A percentile compares a stretch with the other conserved stretches of the same genome.
These are phyloP conservation scores for Leptographium procerum DNA, from an alignment of 2,329 filamentous ascomycete genomes.

Conservation along the genomic window DNA sequence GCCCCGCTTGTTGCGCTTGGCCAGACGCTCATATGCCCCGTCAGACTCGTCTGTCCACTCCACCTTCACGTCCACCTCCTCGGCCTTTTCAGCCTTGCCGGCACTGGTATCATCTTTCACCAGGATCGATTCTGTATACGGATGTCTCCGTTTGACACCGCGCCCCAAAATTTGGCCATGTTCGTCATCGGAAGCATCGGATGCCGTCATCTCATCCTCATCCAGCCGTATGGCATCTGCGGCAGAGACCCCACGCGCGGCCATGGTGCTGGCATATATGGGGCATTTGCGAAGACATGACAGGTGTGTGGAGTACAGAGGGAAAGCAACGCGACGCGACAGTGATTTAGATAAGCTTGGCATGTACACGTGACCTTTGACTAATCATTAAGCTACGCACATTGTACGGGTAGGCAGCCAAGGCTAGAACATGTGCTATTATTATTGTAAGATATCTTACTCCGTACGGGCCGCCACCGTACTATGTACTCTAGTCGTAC, in stretches of 20 bases:
- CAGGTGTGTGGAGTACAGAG: neutral
- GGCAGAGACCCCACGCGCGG: constrained; percentile 1
- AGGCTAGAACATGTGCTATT: too few relatives aligned
- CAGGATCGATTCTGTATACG: constrained; percentile 15
- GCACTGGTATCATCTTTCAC: constrained; percentile 21
- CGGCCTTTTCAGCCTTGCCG: constrained; percentile 14
- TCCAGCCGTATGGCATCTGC: constrained; percentile 2
- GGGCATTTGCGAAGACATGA: neutral
- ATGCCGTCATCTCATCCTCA: constrained; percentile 6
- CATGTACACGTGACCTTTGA: neutral
- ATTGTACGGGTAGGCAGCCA: neutral
- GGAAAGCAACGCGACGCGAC: neutral
- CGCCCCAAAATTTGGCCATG: neutral
- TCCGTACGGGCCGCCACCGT: too few relatives aligned
- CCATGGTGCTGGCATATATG: constrained; percentile 4
- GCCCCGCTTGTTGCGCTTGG: constrained; percentile 48
- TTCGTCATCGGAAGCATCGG: neutral
- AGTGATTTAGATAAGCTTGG: neutral
- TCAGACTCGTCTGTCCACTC: constrained; percentile 48
- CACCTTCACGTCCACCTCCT: constrained; percentile 29
- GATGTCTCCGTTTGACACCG: constrained; percentile 6
- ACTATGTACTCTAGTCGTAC: too few relatives aligned
- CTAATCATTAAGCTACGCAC: neutral
- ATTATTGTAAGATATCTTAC: too few relatives aligned
- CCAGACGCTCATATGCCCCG: constrained; percentile 51